Percentiles rank a stretch among this genome's conserved stretches.
Evolutionary conservation across 2,329 filamentous ascomycete genomes (phyloP).

Genomic region (Cladosporium phlei): DNA sequence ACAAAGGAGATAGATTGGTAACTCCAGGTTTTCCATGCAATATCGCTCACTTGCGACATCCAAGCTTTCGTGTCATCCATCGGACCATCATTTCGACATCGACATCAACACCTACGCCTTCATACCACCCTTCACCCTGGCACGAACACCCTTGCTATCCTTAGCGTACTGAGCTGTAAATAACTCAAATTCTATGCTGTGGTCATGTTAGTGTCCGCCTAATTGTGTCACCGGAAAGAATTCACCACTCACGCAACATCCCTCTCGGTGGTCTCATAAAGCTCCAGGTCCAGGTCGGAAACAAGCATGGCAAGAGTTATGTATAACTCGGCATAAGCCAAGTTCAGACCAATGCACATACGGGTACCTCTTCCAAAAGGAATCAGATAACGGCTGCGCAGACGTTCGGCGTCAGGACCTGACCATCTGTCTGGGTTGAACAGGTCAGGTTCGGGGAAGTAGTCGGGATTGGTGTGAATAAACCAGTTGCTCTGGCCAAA

Average conservation of each 20-base stretch:
- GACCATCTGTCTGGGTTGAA: constrained; percentile 25
- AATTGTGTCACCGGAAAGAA: background rate
- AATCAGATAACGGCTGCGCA: constrained; percentile 1
- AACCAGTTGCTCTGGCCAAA: constrained; percentile 19
- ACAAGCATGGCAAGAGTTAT: constrained; percentile 29
- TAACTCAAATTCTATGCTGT: background rate
- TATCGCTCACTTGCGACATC: too few relatives aligned
- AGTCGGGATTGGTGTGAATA: constrained; percentile 21
- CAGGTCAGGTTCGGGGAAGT: constrained; percentile 18
- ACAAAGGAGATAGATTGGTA: too few relatives aligned
- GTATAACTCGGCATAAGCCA: constrained; percentile 34
- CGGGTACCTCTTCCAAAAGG: constrained; percentile 1
- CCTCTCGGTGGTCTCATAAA: constrained; percentile 21
- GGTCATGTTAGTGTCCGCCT: background rate
- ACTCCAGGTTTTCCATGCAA: too few relatives aligned
- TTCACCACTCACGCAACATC: constrained; percentile 16
- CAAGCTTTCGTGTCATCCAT: too few relatives aligned
- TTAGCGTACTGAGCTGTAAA: constrained; percentile 2
- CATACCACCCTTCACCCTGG: constrained; percentile 1
- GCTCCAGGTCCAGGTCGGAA: constrained; percentile 30
- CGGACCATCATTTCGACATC: too few relatives aligned
- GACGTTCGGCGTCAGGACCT: background rate
- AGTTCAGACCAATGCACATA: constrained; percentile 7
- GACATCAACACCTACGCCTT: background rate
- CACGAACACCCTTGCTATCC: constrained; percentile 3